Evolutionary conservation across 1,139 yeast genomes (phyloP).

Genomic region (Saccharomyces hybrid): DNA sequence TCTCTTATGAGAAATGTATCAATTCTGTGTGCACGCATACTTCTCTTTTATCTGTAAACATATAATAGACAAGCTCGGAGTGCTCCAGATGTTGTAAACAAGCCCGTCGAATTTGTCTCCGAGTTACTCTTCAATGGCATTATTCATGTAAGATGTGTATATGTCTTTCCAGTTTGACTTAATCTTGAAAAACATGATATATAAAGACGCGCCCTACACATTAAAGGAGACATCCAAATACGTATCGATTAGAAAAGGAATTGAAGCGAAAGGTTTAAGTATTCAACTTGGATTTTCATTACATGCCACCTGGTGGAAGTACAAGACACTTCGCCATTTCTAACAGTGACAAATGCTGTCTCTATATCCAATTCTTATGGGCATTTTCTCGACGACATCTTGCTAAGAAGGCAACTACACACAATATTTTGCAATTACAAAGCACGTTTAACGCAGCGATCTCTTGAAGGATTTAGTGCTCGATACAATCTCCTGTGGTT

Average conservation of each 20-base stretch:
- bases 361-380: no score
- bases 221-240: background rate
- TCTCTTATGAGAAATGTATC: conserved; percentile 25
- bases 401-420: no score
- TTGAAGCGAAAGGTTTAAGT: background rate
- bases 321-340: no score
- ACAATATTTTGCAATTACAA: no score
- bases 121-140: no score
- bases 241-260: background rate
- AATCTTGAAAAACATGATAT: background rate
- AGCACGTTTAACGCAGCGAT: no score
- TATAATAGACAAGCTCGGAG: no score
- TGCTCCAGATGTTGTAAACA: background rate
- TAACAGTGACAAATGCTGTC: no score
- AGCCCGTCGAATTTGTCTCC: background rate
- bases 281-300: background rate
- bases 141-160: no score
- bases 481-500: background rate
- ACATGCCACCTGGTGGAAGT: no score
- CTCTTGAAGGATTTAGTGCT: no score
- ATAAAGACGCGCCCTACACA: background rate
- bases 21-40: conserved; percentile 27
- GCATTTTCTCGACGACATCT: no score
- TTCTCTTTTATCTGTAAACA: background rate
- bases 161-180: background rate